These are phyloP conservation scores for Plasmodium reichenowi DNA, from an alignment of 169 alveolate species.

Conservation along the genomic window DNA sequence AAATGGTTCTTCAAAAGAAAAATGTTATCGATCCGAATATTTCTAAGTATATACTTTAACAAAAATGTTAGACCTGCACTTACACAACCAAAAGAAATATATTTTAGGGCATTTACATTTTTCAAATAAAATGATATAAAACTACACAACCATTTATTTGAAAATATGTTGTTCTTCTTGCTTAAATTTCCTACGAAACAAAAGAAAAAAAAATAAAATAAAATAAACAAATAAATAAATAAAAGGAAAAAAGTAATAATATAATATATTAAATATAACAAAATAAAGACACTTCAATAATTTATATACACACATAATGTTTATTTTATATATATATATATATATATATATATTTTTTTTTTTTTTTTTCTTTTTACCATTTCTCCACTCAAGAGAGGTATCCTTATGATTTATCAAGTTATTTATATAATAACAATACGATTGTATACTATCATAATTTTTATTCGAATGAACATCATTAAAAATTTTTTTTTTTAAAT, in stretches of 20 bases:
- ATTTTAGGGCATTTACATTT: constrained; percentile 31
- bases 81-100: constrained; percentile 26
- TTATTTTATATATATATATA: neutral
- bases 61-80: constrained; percentile 29
- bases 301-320: constrained; percentile 8
- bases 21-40: constrained; percentile 28
- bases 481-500: constrained; percentile 13
- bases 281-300: too few species aligned
- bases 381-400: neutral
- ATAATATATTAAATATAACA: too few species aligned
- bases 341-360: constrained; percentile 1
- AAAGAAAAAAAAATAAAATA: neutral
- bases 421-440: constrained; percentile 54
- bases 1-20: constrained; percentile 16
- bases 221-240: neutral
- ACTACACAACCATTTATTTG: constrained; percentile 64
- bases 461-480: constrained; percentile 12
- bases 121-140: constrained; percentile 59
- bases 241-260: too few species aligned
- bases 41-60: constrained; percentile 2
- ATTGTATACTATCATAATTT: constrained; percentile 44
- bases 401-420: constrained; percentile 17
- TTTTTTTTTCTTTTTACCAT: constrained; percentile 11
- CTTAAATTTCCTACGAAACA: constrained; percentile 77
- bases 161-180: constrained; percentile 76